Evolutionary conservation across 345 rosid genomes (phyloP).

Genomic region (Pistacia atlantica): DNA sequence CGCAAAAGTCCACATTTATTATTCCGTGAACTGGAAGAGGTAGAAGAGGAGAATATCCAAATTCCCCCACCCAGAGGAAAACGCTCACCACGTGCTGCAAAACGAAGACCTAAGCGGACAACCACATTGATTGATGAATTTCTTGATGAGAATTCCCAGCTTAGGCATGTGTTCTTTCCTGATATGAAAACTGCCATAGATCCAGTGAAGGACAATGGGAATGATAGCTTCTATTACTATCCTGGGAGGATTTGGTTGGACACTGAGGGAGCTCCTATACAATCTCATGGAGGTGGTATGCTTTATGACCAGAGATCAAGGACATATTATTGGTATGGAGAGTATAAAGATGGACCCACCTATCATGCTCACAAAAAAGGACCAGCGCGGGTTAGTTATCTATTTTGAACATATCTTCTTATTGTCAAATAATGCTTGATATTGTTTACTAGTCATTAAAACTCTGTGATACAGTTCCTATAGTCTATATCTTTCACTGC

Average conservation of each 20-base stretch:
- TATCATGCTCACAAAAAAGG: slow-evolving; percentile 76
- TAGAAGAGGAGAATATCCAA: slow-evolving; percentile 73
- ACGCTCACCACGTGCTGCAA: slow-evolving; percentile 81
- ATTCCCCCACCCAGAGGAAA: slow-evolving; percentile 83
- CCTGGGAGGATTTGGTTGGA: slow-evolving; percentile 94
- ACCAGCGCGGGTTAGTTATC: slow-evolving; percentile 73
- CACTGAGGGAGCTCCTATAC: slow-evolving; percentile 86
- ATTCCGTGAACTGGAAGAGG: slow-evolving; percentile 66
- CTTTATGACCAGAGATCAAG: slow-evolving; percentile 56
- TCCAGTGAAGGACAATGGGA: slow-evolving; percentile 58
- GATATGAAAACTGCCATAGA: slow-evolving; percentile 55
- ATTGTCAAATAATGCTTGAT: slow-evolving; percentile 11
- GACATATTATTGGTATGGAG: slow-evolving; percentile 91
- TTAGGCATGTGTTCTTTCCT: slow-evolving; percentile 81
- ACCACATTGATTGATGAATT: slow-evolving; percentile 86
- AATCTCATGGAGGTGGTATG: slow-evolving; percentile 96
- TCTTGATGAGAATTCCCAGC: slow-evolving; percentile 91
- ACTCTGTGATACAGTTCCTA: not conserved
- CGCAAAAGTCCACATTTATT: slow-evolving; percentile 41
- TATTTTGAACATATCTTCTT: slow-evolving; percentile 16
- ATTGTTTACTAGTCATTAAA: not conserved
- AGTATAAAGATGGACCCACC: slow-evolving; percentile 92
- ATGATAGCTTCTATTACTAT: slow-evolving; percentile 52
- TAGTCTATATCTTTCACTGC: not conserved
- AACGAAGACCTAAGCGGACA: slow-evolving; percentile 71